A percentile compares a stretch with the other conserved stretches of the same genome.
Evolutionary conservation across 2,329 filamentous ascomycete genomes (phyloP).

Genomic region (Dactylonectria macrodidyma): DNA sequence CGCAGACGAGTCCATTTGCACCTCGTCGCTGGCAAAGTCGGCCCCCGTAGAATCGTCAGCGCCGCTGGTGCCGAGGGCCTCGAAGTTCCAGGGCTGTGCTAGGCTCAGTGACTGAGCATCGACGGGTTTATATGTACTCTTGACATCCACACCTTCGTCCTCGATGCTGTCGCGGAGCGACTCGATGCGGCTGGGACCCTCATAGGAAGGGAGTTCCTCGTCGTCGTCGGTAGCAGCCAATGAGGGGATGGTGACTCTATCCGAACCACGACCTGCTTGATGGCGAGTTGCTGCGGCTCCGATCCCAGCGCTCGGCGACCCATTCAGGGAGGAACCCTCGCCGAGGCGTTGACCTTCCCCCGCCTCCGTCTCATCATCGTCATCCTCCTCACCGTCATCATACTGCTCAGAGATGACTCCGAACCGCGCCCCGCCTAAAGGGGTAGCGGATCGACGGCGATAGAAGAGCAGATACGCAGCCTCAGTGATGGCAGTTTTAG

Average conservation of each 20-base stretch:
- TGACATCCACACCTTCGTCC: constrained; percentile 63
- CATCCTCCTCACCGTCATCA: constrained; percentile 61
- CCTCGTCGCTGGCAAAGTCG: constrained; percentile 61
- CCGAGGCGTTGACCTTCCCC: constrained; percentile 92
- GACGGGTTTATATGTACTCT: constrained; percentile 51
- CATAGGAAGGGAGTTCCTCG: constrained; percentile 54
- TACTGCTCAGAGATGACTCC: constrained; percentile 78
- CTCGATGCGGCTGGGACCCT: constrained; percentile 38
- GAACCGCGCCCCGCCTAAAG: constrained; percentile 85
- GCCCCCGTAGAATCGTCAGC: constrained; percentile 51
- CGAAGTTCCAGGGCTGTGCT: constrained; percentile 64
- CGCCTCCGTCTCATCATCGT: constrained; percentile 64
- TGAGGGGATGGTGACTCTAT: constrained; percentile 54
- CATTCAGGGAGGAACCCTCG: constrained; percentile 86
- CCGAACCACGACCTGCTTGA: constrained; percentile 71
- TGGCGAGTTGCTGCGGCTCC: constrained; percentile 83
- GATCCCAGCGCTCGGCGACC: constrained; percentile 90
- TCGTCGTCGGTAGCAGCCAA: constrained; percentile 47
- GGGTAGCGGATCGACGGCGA: constrained; percentile 82
- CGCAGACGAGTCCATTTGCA: constrained; percentile 58
- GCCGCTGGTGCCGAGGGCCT: constrained; percentile 52
- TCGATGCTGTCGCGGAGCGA: constrained; percentile 62
- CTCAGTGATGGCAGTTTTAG: constrained; percentile 76
- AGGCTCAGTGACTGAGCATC: constrained; percentile 51
- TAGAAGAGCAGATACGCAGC: constrained; percentile 97